These are phyloP conservation scores for Abrus precatorius DNA, from an alignment of 306 rosid genomes.

Conservation along the genomic window DNA sequence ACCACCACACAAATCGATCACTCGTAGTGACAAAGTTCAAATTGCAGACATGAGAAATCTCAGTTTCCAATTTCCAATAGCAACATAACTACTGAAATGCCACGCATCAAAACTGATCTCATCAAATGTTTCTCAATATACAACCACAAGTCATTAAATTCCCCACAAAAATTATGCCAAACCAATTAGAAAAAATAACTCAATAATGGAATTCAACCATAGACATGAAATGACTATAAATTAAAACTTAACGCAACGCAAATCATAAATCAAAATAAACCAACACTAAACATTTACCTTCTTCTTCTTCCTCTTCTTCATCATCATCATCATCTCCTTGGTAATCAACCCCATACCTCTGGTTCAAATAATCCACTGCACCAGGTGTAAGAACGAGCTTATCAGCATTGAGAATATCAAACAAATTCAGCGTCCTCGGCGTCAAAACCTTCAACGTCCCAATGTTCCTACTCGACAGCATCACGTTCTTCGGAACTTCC, in stretches of 20 bases:
- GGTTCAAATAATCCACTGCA: conserved; percentile 81
- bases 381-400: conserved; percentile 77
- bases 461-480: conserved; percentile 82
- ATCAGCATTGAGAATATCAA: conserved; percentile 86
- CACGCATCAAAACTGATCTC: neutral
- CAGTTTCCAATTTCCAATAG: neutral
- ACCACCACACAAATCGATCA: neutral
- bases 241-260: neutral
- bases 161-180: neutral
- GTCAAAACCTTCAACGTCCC: conserved; percentile 86
- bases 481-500: conserved; percentile 73
- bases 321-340: conserved; percentile 55
- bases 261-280: neutral
- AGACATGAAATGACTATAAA: neutral
- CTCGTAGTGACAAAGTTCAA: conserved; percentile 1
- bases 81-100: neutral
- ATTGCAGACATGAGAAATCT: neutral
- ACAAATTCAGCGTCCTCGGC: conserved; percentile 90
- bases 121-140: conserved; percentile 7
- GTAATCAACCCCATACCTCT: conserved; percentile 70
- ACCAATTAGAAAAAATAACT: neutral
- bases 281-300: conserved; percentile 47
- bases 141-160: neutral
- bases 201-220: neutral
- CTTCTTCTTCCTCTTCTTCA: conserved; percentile 50